Conservation (phyloP, 2,329 filamentous ascomycete species). For the Fusarium zealandicum region DNA sequence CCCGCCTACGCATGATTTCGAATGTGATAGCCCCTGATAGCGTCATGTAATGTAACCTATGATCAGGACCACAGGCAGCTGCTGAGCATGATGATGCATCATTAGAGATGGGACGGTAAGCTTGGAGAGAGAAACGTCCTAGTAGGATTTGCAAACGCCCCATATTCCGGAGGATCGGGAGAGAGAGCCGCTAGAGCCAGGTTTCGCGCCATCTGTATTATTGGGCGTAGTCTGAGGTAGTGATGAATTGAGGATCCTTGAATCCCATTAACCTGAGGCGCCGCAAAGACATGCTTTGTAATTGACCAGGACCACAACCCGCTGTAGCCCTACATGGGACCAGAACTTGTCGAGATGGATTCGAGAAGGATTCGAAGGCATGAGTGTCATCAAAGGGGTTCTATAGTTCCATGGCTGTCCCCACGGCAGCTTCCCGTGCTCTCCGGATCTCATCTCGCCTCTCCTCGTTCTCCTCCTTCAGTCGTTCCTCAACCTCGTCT, state of each 20-base stretch:
- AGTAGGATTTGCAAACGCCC: background rate
- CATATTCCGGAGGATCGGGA: background rate
- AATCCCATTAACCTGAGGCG: conserved; percentile 9
- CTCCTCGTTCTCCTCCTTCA: conserved; percentile 70
- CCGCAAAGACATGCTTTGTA: conserved; percentile 3
- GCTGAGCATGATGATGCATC: conserved; percentile 1
- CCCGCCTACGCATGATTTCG: background rate
- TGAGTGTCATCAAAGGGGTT: background rate
- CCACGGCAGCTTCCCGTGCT: conserved; percentile 64
- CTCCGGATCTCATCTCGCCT: conserved; percentile 61
- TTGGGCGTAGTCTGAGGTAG: conserved; percentile 2
- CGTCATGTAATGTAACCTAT: background rate
- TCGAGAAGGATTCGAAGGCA: conserved; percentile 5
- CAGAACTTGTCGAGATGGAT: background rate
- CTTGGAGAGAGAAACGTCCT: conserved; percentile 1
- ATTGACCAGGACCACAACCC: conserved; percentile 8
- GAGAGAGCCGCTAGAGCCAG: background rate
- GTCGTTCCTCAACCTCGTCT: conserved; percentile 71
- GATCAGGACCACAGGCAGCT: background rate
- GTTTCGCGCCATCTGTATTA: conserved; percentile 8
- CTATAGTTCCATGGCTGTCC: conserved; percentile 62
- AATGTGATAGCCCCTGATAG: background rate
- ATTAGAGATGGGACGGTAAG: conserved; percentile 1
- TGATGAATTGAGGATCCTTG: background rate
- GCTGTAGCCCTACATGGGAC: conserved; percentile 5